A percentile compares a stretch with the other conserved stretches of the same genome.
Conservation (phyloP, 1,284 basidiomycete species). For the Cerrena zonata region DNA sequence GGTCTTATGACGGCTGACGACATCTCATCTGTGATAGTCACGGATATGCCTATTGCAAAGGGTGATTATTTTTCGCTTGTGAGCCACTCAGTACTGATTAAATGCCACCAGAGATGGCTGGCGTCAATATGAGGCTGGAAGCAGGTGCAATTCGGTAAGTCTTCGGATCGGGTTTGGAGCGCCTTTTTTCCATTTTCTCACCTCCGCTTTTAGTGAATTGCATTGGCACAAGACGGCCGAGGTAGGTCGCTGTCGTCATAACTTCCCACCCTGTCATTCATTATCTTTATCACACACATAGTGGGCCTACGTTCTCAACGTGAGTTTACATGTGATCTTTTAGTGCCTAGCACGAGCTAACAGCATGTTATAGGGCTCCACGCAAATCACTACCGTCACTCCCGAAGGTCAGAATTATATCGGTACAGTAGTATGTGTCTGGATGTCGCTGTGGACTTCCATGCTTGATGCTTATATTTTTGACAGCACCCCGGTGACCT, state of each 20-base stretch:
- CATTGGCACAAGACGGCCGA: slow-evolving; percentile 16
- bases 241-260: background rate
- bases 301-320: slow-evolving; percentile 13
- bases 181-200: too few species aligned
- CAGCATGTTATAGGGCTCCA: slow-evolving; percentile 5
- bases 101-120: slow-evolving; percentile 44
- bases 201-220: too few species aligned
- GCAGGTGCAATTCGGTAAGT: slow-evolving; percentile 56
- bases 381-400: slow-evolving; percentile 11
- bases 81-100: background rate
- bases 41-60: slow-evolving; percentile 55
- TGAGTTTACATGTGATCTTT: background rate
- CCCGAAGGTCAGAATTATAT: slow-evolving; percentile 13
- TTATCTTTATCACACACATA: slow-evolving; percentile 1
- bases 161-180: too few species aligned
- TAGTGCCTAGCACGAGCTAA: background rate
- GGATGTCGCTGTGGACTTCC: too few species aligned
- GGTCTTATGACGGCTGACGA: background rate
- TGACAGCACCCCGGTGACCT: slow-evolving; percentile 25
- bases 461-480: too few species aligned
- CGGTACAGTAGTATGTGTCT: slow-evolving; percentile 12
- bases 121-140: slow-evolving; percentile 66
- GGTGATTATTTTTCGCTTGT: slow-evolving; percentile 29
- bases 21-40: slow-evolving; percentile 29
- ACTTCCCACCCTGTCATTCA: background rate